Base-by-base conservation (phyloP, 495 filamentous ascomycete species). In the Barbatosphaeria neglecta region DNA sequence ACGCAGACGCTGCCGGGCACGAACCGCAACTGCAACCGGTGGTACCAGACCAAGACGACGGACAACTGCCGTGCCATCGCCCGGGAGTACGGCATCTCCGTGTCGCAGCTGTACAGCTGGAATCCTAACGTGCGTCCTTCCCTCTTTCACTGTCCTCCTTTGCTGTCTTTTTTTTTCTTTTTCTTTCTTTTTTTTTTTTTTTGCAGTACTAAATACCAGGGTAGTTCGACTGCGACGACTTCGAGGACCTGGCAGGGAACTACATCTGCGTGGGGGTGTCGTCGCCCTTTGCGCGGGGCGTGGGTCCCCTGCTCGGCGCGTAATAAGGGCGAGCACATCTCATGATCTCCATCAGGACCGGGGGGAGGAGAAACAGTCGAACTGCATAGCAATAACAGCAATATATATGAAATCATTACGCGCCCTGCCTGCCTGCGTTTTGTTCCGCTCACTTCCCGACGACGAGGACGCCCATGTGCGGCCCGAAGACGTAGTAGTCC, bases 191-290 rank as follows among this genome's bases (percentile, higher is more conserved):
- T 5, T 22, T 9, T 15, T 15, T 4, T 4, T 6, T 4, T n/a
- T 40, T 17, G 31, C 8, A 1, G 19, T 17, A 25, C 25, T 37
- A 45, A 45, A 16, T 17, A 20, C 1, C 20, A 22, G 15, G 15
- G 16, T 37, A 46, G 45, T 46, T 46, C 20, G 45, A 46, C 22
- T 46, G 45, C 35, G 37, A 46, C 22, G 45, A 46, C 23, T 6
- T 27, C 11, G 45, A 46, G 10, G 33, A 39, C 18, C 18, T 46
- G 35, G 45, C 22, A 4, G 45, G 45, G n/a, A 27, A 46, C 23
- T 46, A 46, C 18, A 39, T 46, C 45, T 46, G 45, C 20, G 45
- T 46, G 2, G 45, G 45, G 13, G 28, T 46, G n/a, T 35, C 31
- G 13, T n/a, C 9, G 31, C 13, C 13, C 31, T 35, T 35, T n/a